These are phyloP conservation scores for Auriculariales sp. DNA, from an alignment of 768 basidiomycete genomes.

Conservation along the genomic window DNA sequence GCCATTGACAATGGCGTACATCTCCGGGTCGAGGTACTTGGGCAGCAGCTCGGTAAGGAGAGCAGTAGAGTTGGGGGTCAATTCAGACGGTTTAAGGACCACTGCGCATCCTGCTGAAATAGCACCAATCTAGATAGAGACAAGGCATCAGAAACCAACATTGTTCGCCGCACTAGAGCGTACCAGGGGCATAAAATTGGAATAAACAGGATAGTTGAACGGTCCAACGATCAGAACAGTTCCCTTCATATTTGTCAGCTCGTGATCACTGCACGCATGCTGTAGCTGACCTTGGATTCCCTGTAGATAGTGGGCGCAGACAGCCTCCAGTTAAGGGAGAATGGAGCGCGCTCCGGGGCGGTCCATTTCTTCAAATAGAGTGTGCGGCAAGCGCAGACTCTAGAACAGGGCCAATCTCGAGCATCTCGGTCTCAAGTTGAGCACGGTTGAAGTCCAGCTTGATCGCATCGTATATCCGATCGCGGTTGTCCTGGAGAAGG, in stretches of 20 bases:
- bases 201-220: slow-evolving; percentile 11
- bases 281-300: slow-evolving; percentile 60
- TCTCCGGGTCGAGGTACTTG: slow-evolving; percentile 13
- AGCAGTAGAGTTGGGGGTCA: slow-evolving; percentile 7
- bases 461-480: slow-evolving; percentile 44
- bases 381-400: slow-evolving; percentile 37
- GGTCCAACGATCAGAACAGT: slow-evolving; percentile 12
- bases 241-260: too few species aligned
- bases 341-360: slow-evolving; percentile 41
- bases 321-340: slow-evolving; percentile 39
- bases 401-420: slow-evolving; percentile 43
- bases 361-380: slow-evolving; percentile 61
- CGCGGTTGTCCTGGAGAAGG: slow-evolving; percentile 56
- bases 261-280: too few species aligned
- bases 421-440: slow-evolving; percentile 50
- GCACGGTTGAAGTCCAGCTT: too few species aligned
- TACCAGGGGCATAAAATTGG: not conserved
- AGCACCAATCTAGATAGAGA: slow-evolving; percentile 11
- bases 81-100: slow-evolving; percentile 15
- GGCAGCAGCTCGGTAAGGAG: slow-evolving; percentile 13
- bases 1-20: slow-evolving; percentile 9
- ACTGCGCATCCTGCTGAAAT: slow-evolving; percentile 14
- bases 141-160: not conserved
- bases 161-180: not conserved
- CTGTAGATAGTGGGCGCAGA: slow-evolving; percentile 53